Conservation (phyloP, 352 stramenopile species). For the Pythium apleroticum region DNA sequence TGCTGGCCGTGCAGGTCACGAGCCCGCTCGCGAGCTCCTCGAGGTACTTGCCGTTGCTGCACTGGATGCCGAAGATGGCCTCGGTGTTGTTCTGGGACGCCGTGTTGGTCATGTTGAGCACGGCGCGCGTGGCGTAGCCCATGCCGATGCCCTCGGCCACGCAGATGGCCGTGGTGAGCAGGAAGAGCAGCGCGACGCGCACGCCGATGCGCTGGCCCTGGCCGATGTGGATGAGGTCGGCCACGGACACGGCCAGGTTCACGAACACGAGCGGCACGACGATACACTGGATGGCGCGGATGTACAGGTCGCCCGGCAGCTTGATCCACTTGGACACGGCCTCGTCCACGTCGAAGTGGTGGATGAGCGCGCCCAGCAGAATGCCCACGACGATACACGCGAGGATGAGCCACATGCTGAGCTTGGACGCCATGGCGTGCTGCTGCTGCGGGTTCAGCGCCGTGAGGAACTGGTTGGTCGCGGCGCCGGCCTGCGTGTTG, state of each 20-base stretch:
- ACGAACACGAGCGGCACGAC: conserved; percentile 82
- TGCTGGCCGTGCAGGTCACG: conserved; percentile 56
- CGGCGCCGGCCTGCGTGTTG: conserved; percentile 17
- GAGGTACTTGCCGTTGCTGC: conserved; percentile 66
- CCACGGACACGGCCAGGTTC: conserved; percentile 67
- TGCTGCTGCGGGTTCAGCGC: conserved; percentile 36
- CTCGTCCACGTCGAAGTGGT: conserved; percentile 47
- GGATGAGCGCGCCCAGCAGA: conserved; percentile 45
- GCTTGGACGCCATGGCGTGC: conserved; percentile 30
- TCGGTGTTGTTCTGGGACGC: conserved; percentile 31
- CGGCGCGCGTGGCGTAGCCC: conserved; percentile 42
- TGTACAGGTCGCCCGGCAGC: conserved; percentile 69
- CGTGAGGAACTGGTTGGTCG: conserved; percentile 31
- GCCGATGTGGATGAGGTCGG: conserved; percentile 59
- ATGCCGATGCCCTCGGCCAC: conserved; percentile 61
- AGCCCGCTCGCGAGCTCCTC: conserved; percentile 44
- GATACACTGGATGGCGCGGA: conserved; percentile 74
- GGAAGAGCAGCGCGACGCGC: conserved; percentile 44
- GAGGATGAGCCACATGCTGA: conserved; percentile 55
- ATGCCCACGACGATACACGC: conserved; percentile 45
- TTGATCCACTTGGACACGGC: conserved; percentile 61
- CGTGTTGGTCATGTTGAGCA: conserved; percentile 39
- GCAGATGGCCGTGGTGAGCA: conserved; percentile 46
- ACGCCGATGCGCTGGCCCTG: conserved; percentile 44
- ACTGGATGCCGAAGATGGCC: conserved; percentile 73